A percentile compares a stretch with the other conserved stretches of the same genome.
Conservation (phyloP, 257 asterid species). For the Avicennia marina region DNA sequence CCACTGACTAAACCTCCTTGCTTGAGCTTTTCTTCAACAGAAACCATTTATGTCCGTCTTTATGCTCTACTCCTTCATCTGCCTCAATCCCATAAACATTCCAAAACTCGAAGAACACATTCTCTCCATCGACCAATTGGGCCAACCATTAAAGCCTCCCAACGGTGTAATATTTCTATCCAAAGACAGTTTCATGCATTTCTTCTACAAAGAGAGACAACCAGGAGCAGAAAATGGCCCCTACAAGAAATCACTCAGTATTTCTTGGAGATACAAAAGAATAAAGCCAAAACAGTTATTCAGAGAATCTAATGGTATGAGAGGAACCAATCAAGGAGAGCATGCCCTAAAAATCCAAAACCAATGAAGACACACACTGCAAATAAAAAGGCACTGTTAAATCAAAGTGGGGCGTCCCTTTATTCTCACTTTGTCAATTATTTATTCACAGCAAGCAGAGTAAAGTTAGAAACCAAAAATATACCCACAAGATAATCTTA, state of each 20-base stretch:
- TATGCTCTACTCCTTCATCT: not conserved
- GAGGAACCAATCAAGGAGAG: conserved; percentile 47
- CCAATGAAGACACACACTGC: conserved; percentile 50
- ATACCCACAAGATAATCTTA: conserved; percentile 6
- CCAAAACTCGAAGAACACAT: no score
- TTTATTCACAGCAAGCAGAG: conserved; percentile 30
- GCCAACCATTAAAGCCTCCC: not conserved
- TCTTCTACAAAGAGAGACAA: no score
- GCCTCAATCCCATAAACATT: conserved; percentile 22
- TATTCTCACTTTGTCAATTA: conserved; percentile 27
- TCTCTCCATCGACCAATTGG: not conserved
- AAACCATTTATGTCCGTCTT: conserved; percentile 42
- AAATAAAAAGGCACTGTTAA: conserved; percentile 40
- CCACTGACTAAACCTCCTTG: conserved; percentile 51
- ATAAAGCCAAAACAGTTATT: conserved; percentile 24
- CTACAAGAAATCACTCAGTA: conserved; percentile 12
- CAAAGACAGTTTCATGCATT: not conserved
- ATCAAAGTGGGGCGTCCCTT: conserved; percentile 64
- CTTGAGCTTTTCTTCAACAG: conserved; percentile 50
- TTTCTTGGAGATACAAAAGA: conserved; percentile 8
- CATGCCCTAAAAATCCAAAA: conserved; percentile 63
- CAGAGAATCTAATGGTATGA: conserved; percentile 51
- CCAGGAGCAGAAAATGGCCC: no score
- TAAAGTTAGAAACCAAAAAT: conserved; percentile 16
- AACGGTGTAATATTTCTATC: conserved; percentile 23